Evolutionary conservation across 1,139 yeast species (phyloP).

Genomic region (Geotrichum cucujoidarum): DNA sequence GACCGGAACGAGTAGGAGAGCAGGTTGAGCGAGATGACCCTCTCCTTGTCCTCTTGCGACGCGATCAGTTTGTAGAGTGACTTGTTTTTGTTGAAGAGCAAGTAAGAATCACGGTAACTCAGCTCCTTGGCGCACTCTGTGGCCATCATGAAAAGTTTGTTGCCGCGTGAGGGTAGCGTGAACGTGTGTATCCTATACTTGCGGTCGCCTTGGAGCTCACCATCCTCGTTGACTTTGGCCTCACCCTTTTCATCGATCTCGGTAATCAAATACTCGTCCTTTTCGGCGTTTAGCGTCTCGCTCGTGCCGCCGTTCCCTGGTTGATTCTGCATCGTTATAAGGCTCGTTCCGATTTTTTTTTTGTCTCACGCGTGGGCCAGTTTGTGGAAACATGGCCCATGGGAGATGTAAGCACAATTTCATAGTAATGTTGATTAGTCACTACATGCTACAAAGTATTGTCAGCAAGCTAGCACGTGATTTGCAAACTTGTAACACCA

Average conservation of each 20-base stretch:
- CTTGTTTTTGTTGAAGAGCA: conserved; percentile 57
- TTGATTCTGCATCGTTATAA: conserved; percentile 7
- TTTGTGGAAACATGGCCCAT: too few species aligned
- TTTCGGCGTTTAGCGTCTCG: conserved; percentile 26
- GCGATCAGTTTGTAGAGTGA: conserved; percentile 54
- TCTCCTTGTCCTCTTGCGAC: conserved; percentile 57
- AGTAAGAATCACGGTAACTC: conserved; percentile 60
- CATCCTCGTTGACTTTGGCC: conserved; percentile 51
- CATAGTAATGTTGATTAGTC: too few species aligned
- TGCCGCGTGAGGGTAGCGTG: conserved; percentile 48
- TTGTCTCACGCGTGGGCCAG: too few species aligned
- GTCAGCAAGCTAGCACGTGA: too few species aligned
- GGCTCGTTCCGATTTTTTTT: too few species aligned
- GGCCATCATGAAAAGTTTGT: conserved; percentile 57
- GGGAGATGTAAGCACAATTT: too few species aligned
- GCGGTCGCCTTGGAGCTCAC: conserved; percentile 54
- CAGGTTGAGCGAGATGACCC: conserved; percentile 49
- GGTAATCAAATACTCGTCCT: conserved; percentile 37
- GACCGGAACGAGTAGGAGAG: conserved; percentile 62
- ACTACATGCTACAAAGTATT: too few species aligned
- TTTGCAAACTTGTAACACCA: too few species aligned
- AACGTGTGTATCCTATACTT: conserved; percentile 54
- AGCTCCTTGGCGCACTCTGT: conserved; percentile 66
- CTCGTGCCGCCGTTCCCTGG: conserved; percentile 12
- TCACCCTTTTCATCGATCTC: conserved; percentile 50